These are phyloP conservation scores for Trametes cingulata DNA, from an alignment of 768 basidiomycete species.

Conservation along the genomic window DNA sequence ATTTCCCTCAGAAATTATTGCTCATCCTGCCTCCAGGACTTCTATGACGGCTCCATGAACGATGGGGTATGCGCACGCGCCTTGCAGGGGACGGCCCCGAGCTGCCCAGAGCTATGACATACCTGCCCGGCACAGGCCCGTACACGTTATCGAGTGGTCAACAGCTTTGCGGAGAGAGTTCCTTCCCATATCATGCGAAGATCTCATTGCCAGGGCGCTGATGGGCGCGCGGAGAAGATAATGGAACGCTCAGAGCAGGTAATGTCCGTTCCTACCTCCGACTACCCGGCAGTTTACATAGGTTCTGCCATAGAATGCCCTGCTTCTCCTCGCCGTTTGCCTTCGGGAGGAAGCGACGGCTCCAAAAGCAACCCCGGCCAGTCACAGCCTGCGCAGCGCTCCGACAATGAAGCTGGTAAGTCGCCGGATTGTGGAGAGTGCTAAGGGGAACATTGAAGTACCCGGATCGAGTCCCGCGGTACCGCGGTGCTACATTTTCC, in stretches of 20 bases:
- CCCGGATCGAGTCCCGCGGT: not conserved
- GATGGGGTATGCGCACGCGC: too few species aligned
- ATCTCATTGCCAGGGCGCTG: not conserved
- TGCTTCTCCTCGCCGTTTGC: not conserved
- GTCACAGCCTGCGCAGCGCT: not conserved
- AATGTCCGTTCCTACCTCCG: not conserved
- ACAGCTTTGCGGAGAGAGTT: not conserved
- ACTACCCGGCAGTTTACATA: not conserved
- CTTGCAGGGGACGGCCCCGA: not conserved
- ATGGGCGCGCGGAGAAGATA: not conserved
- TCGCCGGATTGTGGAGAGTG: not conserved
- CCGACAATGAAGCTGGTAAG: not conserved
- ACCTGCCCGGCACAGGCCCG: not conserved
- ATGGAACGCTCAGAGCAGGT: not conserved
- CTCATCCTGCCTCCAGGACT: not conserved
- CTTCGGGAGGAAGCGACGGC: not conserved
- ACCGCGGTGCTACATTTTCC: not conserved
- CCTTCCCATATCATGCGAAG: not conserved
- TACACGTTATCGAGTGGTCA: slow-evolving; percentile 4
- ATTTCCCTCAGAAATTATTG: too few species aligned
- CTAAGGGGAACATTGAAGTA: not conserved
- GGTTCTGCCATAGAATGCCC: slow-evolving; percentile 1
- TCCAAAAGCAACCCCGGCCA: not conserved
- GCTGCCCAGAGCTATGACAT: not conserved
- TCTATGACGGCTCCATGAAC: not conserved